Base-by-base conservation (phyloP, 306 rosid genomes). In the Cucurbita moschata region DNA sequence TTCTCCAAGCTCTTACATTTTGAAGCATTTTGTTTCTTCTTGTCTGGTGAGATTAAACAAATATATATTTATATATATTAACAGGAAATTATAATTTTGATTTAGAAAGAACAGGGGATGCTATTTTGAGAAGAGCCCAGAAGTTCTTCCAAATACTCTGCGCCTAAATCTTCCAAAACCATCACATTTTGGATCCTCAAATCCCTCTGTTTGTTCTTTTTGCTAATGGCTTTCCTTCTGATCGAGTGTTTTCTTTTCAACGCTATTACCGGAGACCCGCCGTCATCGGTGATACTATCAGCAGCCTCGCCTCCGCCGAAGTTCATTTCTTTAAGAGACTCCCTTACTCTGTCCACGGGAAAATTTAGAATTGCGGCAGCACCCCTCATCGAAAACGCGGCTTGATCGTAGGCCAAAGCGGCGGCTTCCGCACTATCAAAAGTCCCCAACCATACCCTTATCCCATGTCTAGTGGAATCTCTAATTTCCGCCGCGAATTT, bases 401-500 rank as follows among this genome's bases (percentile, higher is more conserved):
- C 98, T 73, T 94, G 97, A 42, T 94, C 98, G 52, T 94, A 94
- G 15, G 98, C 98, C 74, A 94, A 21, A 37, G 98, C 98, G 0
- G 98, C 98, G 0, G 90, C 98, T 73, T 94, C 97, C 0, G 98
- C 97, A 60, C 92, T 94, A 19, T 94, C 98, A 55, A 94, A 94
- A 40, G 98, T 94, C 19, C 98, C 98, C 43, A 94, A 77, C 98
- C 98, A 94, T 1, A 94, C 98, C 82, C 98, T 84, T 55, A 82
- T 71, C 7, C 98, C 97, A 6, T 86, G 86, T 52, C 97, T 80
- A 0, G 98, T 90, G 0, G 98, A 94, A 57, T 94, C 98, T 75
- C 98, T 82, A 69, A 94, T 94, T 72, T 94, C 98, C 0, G 98
- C 98, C 1, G 98, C 98, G 15, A 87, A 94, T 64, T 94, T 94